Evolutionary conservation across 2,329 filamentous ascomycete species (phyloP), one percentile per base, ranked within the genome.

Genomic region (Scorias spongiosa): DNA sequence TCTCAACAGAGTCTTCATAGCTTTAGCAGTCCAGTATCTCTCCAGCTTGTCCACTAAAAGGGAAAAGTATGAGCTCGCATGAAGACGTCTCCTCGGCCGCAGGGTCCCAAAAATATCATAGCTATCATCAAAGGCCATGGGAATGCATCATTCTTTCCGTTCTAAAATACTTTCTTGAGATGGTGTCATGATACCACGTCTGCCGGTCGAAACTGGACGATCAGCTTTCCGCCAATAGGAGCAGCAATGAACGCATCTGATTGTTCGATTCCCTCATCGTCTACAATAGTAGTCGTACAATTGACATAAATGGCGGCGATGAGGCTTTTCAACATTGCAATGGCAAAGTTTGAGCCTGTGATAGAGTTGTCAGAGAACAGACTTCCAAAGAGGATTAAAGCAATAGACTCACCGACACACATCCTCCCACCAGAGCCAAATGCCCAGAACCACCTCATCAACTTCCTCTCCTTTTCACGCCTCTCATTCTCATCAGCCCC

Each of bases 291-390:
- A 17, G 65, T 67, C 34, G 53, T 57, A 51, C 62, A 67, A 41
- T 81, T 84, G 7, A 75, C 73, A 56, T 84, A 87, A 4, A 88
- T 74, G 2, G 76, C 72, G 0, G 80, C 79, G 28, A 79, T 63
- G 5, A 80, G 71, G 39, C 44, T 38, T 41, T 52, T 52, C 43
- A 52, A 46, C 2, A 42, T 41, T 50, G 45, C 10, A 5, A 36
- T 15, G 12, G 39, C 18, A 12, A 34, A 17, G 15, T n/a, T 18
- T 12, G 12, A n/a, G 36, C 38, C 41, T 43, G 38, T 44, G 28
- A 34, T 37, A 40, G 28, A 11, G 38, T 43, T 32, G 38, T 20
- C 8, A 20, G 11, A 11, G 18, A 42, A 42, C 10, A 29, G 6
- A 6, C 15, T 15, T 18, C 30, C 12, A 28, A 15, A 30, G 14